Evolutionary conservation across 495 filamentous ascomycete species (phyloP).

Genomic region (Penicillium salamii): DNA sequence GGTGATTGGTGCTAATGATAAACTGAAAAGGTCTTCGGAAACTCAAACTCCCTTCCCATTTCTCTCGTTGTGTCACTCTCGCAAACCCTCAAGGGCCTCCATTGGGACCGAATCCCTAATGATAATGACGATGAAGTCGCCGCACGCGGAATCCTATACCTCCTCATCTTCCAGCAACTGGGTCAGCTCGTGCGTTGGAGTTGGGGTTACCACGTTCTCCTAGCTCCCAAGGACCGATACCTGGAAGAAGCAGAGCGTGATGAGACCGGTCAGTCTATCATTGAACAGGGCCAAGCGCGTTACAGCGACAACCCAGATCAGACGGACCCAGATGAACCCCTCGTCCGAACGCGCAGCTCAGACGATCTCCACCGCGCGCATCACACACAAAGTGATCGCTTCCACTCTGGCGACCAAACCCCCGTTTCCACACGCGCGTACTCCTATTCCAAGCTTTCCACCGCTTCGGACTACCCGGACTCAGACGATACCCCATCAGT

Average conservation of each 20-base stretch:
- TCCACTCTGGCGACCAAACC: constrained; percentile 42
- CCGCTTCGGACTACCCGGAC: constrained; percentile 22
- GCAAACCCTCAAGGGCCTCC: constrained; percentile 83
- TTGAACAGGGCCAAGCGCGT: constrained; percentile 62
- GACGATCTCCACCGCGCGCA: constrained; percentile 25
- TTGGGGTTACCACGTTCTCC: constrained; percentile 92
- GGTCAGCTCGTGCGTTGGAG: constrained; percentile 96
- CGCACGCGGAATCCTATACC: constrained; percentile 89
- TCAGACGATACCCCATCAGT: constrained; percentile 22
- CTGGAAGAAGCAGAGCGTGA: constrained; percentile 61
- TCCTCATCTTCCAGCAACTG: constrained; percentile 96
- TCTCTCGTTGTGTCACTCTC: constrained; percentile 93
- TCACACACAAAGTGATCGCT: constrained; percentile 18
- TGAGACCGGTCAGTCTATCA: constrained; percentile 36
- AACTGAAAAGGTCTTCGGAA: constrained; percentile 73
- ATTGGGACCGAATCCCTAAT: constrained; percentile 86
- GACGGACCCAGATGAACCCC: constrained; percentile 41
- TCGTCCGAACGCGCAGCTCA: constrained; percentile 34
- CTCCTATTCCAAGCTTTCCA: constrained; percentile 35
- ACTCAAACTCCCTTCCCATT: constrained; percentile 96
- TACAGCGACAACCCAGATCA: constrained; percentile 62
- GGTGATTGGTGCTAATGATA: constrained; percentile 8
- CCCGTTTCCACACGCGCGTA: constrained; percentile 36
- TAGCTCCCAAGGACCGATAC: constrained; percentile 67
- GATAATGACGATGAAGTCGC: constrained; percentile 96